phyloP scores from a whole-genome alignment of 169 alveolate species.

The Eimeria sp. region DNA sequence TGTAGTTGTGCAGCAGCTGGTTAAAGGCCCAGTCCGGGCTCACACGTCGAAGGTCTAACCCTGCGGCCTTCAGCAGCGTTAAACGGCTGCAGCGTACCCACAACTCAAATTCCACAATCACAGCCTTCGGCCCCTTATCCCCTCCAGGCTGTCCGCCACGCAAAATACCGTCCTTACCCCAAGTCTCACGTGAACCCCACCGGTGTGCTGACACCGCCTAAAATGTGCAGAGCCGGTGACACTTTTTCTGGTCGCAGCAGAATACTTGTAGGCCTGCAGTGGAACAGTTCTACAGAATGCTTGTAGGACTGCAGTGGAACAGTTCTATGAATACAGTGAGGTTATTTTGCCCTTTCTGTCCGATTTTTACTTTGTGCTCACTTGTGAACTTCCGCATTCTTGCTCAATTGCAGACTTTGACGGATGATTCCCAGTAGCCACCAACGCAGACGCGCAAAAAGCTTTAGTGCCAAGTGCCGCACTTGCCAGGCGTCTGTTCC shows the following conservation, averaged over 20 bases:
- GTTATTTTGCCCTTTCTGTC: background rate
- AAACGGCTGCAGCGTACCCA: conserved; percentile 68
- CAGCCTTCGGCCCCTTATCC: background rate
- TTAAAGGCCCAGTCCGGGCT: conserved; percentile 62
- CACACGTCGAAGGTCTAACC: conserved; percentile 56
- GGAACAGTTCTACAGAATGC: background rate
- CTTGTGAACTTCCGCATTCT: conserved; percentile 33
- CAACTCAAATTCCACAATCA: background rate
- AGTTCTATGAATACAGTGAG: background rate
- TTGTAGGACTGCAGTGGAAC: background rate
- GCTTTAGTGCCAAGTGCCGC: conserved; percentile 43
- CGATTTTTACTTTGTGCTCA: background rate
- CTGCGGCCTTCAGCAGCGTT: conserved; percentile 67
- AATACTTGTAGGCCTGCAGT: background rate
- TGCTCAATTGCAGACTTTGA: conserved; percentile 30
- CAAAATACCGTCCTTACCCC: background rate
- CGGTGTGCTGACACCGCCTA: background rate
- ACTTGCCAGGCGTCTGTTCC: conserved; percentile 47
- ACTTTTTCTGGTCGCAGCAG: background rate
- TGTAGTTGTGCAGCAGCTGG: conserved; percentile 76
- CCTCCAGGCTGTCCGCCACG: background rate
- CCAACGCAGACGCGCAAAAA: conserved; percentile 57
- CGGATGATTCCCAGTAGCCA: conserved; percentile 64
- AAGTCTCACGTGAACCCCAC: background rate
- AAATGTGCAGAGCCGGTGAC: background rate